Evolutionary conservation across 2,329 filamentous ascomycete genomes (phyloP), one percentile per base, ranked within the genome.

Genomic region (Myriosclerotinia duriaeana): DNA sequence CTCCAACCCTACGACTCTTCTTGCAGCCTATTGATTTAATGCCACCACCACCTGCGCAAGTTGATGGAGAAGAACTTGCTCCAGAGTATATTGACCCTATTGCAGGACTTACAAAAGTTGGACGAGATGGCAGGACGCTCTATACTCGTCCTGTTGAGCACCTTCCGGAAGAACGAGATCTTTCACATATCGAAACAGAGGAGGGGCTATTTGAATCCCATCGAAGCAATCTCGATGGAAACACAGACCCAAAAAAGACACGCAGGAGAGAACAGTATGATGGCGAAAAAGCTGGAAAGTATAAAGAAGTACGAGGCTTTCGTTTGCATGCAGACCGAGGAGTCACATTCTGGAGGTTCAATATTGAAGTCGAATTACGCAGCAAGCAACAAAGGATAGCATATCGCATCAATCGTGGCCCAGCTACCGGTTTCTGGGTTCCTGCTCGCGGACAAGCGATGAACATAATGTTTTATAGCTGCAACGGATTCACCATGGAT

Each of bases 401-500:
- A 0, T 99, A 99, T 78, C 91, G 93, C 64, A 96, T 99, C 80
- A 99, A 99, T 75, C 85, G 89, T 56, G 94, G 95, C 0, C 93
- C 94, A 7, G 87, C 92, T 2, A 88, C 91, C 63, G 92, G 90
- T 1, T 99, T 99, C 77, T 99, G 95, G 94, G 92, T 99, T 0
- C 95, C 96, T 6, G 90, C 89, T 42, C 85, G 84, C 60, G 89
- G 87, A 20, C 85, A 96, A 76, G 86, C 90, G 2, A 99, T 99
- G 95, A 97, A 98, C 79, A 91, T 97, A 76, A 97, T 98, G 93
- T 99, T 97, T 80, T 87, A 98, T 80, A 97, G 91, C 76, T 97
- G 95, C 81, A 99, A 99, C 77, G 95, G 96, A 2, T 99, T 99
- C 81, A 94, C 92, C 72, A 78, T 89, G 62, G 89, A 86, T 66